Evolutionary conservation across 768 basidiomycete genomes (phyloP).

Genomic region (Amanita pallidorosea): DNA sequence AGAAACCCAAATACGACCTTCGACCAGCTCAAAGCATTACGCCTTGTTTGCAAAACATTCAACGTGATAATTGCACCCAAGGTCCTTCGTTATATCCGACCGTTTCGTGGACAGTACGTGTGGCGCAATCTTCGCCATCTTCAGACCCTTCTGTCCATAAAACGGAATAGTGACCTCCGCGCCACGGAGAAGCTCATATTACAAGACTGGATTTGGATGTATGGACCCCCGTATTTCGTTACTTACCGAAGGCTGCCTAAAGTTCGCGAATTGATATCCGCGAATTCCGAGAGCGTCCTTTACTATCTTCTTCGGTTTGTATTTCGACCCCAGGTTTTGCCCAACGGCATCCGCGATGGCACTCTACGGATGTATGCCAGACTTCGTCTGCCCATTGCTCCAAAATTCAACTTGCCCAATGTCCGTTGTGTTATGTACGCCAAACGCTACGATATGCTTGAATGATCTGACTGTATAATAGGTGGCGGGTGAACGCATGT

Average conservation of each 20-base stretch:
- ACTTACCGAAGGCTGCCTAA: background rate
- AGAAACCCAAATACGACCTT: constrained; percentile 1
- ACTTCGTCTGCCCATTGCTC: background rate
- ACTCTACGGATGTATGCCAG: background rate
- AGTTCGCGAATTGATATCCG: background rate
- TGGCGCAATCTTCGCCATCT: background rate
- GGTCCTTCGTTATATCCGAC: background rate
- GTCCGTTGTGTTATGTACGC: background rate
- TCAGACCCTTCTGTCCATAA: background rate
- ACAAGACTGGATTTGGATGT: background rate
- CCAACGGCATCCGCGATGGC: background rate
- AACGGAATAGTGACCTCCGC: background rate
- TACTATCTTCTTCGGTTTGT: background rate
- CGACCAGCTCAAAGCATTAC: background rate
- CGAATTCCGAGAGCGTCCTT: background rate
- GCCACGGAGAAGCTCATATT: background rate
- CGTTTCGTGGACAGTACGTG: background rate
- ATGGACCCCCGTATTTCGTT: background rate
- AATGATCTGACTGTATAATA: background rate
- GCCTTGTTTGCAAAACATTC: background rate
- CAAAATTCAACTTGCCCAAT: background rate
- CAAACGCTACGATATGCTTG: background rate
- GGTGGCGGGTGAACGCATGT: background rate
- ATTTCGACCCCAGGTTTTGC: background rate
- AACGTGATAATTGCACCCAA: background rate